Base-by-base conservation (phyloP, 495 filamentous ascomycete species). In the Xylaria longipes region DNA sequence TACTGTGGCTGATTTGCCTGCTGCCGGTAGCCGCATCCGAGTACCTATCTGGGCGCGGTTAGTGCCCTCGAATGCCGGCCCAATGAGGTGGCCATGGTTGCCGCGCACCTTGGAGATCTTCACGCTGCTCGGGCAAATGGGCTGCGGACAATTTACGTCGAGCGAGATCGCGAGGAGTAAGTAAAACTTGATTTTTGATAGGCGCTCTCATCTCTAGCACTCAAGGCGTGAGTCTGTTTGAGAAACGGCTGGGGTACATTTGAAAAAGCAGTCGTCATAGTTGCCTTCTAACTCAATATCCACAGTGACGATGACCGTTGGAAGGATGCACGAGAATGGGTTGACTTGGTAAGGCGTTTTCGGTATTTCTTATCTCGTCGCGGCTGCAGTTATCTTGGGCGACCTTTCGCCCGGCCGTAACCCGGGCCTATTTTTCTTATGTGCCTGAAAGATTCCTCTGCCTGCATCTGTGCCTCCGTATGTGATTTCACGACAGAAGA, bases 111-210 rank as follows among this genome's bases (percentile, higher is more conserved):
- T 60, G 74, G 71, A 15, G 93, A 95, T 76, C 75, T 95, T 71
- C 84, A 87, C 60, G 92, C 87, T 0, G 93, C 92, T 15, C 89
- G 89, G 76, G 76, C 70, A 14, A 83, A 81, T 54, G 93, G 93
- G 0, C 82, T 94, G 61, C 81, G 86, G 76, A 92, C 91, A 0
- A 85, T 97, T 46, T 96, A 93, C 81, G 89, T 95, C n/a, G 92
- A 92, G 82, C 82, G 91, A 66, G 77, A 80, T 17, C 71, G 77
- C 43, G 93, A 95, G 79, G 92, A 94, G 69, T 71, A 48, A 65
- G 69, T 71, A 31, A 22, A 57, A 3, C 25, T 17, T 45, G 25
- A 11, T 31, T 39, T 45, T 9, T 52, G 39, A 37, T 35, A 60
- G 15, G 41, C 27, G 31, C 37, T 8, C 27, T 60, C 27, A 14